A percentile compares a stretch with the other conserved stretches of the same genome.
phyloP scores from a whole-genome alignment of 2,329 filamentous ascomycete genomes.

The Neofusicoccum laricinum region DNA sequence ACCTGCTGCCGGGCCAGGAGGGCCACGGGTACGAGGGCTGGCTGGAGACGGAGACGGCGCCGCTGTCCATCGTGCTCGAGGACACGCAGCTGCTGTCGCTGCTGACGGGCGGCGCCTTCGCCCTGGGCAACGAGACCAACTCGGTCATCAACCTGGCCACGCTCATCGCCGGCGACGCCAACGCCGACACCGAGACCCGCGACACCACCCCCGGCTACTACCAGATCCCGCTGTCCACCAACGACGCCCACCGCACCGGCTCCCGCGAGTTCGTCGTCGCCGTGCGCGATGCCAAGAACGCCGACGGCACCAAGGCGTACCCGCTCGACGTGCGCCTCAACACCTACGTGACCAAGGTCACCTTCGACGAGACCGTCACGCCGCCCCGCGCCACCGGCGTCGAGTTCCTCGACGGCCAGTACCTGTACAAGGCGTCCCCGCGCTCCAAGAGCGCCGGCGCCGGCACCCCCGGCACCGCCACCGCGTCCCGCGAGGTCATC shows the following conservation, averaged over 20 bases:
- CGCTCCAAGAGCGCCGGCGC: slow-evolving; percentile 22
- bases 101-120: slow-evolving; percentile 50
- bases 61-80: slow-evolving; percentile 40
- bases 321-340: slow-evolving; percentile 58
- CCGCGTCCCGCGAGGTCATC: slow-evolving; percentile 45
- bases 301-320: slow-evolving; percentile 53
- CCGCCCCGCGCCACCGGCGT: slow-evolving; percentile 50
- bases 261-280: slow-evolving; percentile 56
- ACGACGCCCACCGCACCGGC: slow-evolving; percentile 49
- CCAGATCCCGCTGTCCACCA: slow-evolving; percentile 58
- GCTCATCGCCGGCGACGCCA: slow-evolving; percentile 49
- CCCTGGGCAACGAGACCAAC: slow-evolving; percentile 43
- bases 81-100: slow-evolving; percentile 55
- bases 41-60: slow-evolving; percentile 49
- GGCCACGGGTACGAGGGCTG: slow-evolving; percentile 60
- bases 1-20: slow-evolving; percentile 40
- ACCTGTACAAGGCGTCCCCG: slow-evolving; percentile 39
- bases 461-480: slow-evolving; percentile 41
- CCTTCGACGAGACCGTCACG: slow-evolving; percentile 61
- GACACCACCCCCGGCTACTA: slow-evolving; percentile 51
- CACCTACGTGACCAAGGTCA: slow-evolving; percentile 64
- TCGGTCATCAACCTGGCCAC: slow-evolving; percentile 41
- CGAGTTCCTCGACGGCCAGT: slow-evolving; percentile 40
- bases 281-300: slow-evolving; percentile 48
- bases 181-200: slow-evolving; percentile 44